phyloP scores from a whole-genome alignment of 345 rosid genomes.

The Aquilaria sinensis region DNA sequence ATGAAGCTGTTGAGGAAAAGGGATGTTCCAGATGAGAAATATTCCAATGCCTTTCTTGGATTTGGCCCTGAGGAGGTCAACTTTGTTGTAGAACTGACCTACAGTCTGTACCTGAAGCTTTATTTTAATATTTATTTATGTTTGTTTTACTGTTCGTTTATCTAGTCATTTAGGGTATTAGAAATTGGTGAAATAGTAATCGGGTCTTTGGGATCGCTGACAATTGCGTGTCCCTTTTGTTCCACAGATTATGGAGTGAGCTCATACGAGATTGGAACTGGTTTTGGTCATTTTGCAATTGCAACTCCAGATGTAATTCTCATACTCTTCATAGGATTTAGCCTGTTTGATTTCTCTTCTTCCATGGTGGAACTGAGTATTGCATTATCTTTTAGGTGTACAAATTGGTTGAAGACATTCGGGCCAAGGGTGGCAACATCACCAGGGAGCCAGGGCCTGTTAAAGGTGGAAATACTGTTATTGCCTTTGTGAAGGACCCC shows the following conservation, averaged over 20 bases:
- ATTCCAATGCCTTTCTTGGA: slow-evolving; percentile 89
- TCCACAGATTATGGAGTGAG: slow-evolving; percentile 74
- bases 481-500: slow-evolving; percentile 97
- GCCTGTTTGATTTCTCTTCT: not conserved
- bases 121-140: not conserved
- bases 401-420: slow-evolving; percentile 67
- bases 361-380: slow-evolving; percentile 4
- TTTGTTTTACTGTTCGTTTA: not conserved
- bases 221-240: slow-evolving; percentile 2
- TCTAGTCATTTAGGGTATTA: not conserved
- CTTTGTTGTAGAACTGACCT: slow-evolving; percentile 81
- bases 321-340: not conserved
- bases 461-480: slow-evolving; percentile 64
- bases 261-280: slow-evolving; percentile 90
- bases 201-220: slow-evolving; percentile 2
- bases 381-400: slow-evolving; percentile 39
- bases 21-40: slow-evolving; percentile 88
- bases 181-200: not conserved
- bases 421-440: slow-evolving; percentile 64
- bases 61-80: slow-evolving; percentile 79
- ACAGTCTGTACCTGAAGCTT: slow-evolving; percentile 40
- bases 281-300: slow-evolving; percentile 93
- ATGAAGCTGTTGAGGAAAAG: slow-evolving; percentile 90
- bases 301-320: slow-evolving; percentile 73
- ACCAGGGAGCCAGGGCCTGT: slow-evolving; percentile 94